Evolutionary conservation across 2,329 filamentous ascomycete genomes (phyloP).

Genomic region (Plenodomus lindquistii): DNA sequence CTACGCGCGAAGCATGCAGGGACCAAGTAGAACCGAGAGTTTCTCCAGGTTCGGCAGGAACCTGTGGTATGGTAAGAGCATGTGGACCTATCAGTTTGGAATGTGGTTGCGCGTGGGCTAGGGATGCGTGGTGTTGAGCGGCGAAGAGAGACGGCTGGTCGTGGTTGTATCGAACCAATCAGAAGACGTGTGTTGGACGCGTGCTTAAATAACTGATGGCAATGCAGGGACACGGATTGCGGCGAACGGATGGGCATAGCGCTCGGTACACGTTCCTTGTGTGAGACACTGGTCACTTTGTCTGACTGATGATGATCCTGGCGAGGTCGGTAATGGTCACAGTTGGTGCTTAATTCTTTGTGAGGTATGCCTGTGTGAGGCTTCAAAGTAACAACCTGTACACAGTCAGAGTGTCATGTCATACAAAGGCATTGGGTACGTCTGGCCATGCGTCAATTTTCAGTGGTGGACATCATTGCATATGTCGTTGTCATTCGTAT

Average conservation of each 20-base stretch:
- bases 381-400: neutral
- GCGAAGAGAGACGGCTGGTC: constrained; percentile 24
- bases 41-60: constrained; percentile 25
- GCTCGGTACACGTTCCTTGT: constrained; percentile 1
- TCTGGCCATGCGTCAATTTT: neutral
- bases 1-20: constrained; percentile 39
- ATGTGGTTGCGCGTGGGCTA: constrained; percentile 35
- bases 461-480: neutral
- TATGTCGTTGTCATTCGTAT: constrained; percentile 17
- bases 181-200: constrained; percentile 19
- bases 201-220: constrained; percentile 31
- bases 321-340: constrained; percentile 16
- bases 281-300: constrained; percentile 3
- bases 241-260: constrained; percentile 8
- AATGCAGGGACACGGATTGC: constrained; percentile 30
- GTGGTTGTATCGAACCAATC: constrained; percentile 31
- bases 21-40: constrained; percentile 30
- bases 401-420: neutral
- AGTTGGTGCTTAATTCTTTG: constrained; percentile 1
- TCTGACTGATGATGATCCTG: constrained; percentile 9
- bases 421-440: neutral
- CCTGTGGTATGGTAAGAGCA: neutral
- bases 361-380: neutral
- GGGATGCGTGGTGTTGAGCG: constrained; percentile 41
- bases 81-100: constrained; percentile 35